Base-by-base conservation (phyloP, 2,329 filamentous ascomycete genomes). In the Cytospora chrysosperma region DNA sequence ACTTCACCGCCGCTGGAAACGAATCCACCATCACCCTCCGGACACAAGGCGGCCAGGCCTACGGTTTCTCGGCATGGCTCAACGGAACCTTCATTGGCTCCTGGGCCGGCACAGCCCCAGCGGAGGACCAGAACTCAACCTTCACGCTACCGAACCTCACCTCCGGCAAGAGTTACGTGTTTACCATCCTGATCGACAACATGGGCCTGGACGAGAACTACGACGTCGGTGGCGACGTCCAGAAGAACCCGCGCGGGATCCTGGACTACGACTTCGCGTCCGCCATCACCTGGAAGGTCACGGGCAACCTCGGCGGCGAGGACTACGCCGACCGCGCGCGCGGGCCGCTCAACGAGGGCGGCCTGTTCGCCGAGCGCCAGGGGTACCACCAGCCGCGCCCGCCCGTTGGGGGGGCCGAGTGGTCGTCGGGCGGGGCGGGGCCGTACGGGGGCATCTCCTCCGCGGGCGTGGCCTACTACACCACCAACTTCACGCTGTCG, bases 101-200 rank as follows among this genome's bases (percentile, higher is more conserved):
- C 1, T 88, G 80, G 77, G 73, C 76, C 2, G 88, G 88, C 13
- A 80, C 77, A 57, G 81, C 82, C 65, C 73, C 74, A 2, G 75
- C 79, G 28, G 47, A 70, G 2, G 78, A 80, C 64, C 77, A 81
- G 63, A 88, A 83, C 69, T 73, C 77, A 2, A 86, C 81, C 2
- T 85, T 87, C 69, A 77, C 76, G 0, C 75, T 90, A 0, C 82
- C 85, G 1, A 75, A 77, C 24, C 76, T 89, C 24, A 72, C 73
- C 1, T 69, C 77, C 0, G 86, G 82, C 21, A 77, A 79, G 47
- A 68, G 75, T 0, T 86, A 90, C 71, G 80, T 87, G 24, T 74
- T 91, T 70, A 90, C 88, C 0, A 77, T 92, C 5, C 75, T 91
- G 0, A 76, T 91, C 26, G 89, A 91, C 74, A 86, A 88, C 74